Evolutionary conservation across 208 protist species (phyloP), one percentile per base, ranked within the genome.

Genomic region (Wallacemonas sp.): DNA sequence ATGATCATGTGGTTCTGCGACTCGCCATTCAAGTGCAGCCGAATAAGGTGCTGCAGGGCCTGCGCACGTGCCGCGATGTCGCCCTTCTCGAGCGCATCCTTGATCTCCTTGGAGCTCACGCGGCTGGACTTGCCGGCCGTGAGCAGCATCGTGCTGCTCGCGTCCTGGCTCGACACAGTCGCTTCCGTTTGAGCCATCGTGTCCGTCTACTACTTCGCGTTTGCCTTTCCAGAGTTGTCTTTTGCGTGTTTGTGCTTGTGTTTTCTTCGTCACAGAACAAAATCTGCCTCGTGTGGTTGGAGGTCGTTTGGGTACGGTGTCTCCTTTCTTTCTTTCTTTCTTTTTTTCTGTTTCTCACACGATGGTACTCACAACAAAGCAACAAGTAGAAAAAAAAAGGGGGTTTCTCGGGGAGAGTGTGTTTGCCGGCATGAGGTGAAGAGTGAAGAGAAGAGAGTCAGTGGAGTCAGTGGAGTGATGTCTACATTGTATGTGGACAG

Each of bases 1-100:
- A 99, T 99, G 54, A 99, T 94, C 62, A 99, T 85, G 63, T 96
- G 87, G 44, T 95, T 94, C 69, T 99, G 89, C 57, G 91, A 74
- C 76, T 99, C 98, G 28, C 98, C 98, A 70, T 98, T 98, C 26
- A 99, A 68, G 63, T 97, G 93, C 4, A 98, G 86, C 3, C 89
- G 65, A 62, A 99, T 97, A 16, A 98, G 73, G 11, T 79, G 73
- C 78, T 98, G 97, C 8, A 99, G 65, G 1, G 93, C 91, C n/a
- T 82, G 67, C 18, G 91, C 87, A 63, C 97, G 97, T 23, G 87
- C 76, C 10, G 42, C 54, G 16, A 86, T 76, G 57, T 92, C 83
- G 12, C 90, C 91, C 45, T 94, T 94, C 68, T 98, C 96, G 20
- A 98, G 80, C 36, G 83, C 80, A 44, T 86, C 79, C 64, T 93